Base-by-base conservation (phyloP, 495 filamentous ascomycete genomes). In the Penicillium lividum region DNA sequence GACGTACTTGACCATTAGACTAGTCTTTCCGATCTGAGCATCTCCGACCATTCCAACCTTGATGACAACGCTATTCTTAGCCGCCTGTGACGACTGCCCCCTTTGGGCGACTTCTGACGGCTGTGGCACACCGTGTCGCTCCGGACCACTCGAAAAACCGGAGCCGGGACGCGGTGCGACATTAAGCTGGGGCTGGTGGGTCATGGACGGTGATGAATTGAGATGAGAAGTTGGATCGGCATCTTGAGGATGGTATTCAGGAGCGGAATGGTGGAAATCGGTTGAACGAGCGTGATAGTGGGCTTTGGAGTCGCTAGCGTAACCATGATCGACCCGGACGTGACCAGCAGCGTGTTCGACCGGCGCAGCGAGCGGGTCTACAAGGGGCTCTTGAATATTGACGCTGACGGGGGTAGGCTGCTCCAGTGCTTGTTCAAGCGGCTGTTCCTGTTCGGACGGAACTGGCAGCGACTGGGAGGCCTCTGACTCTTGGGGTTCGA, bases 31-130 rank as follows among this genome's bases (percentile, higher is more conserved):
- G 64, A 98, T 98, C 72, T 98, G 94, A 55, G 94, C 94, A 79
- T 98, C 94, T 52, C 94, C 94, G 30, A 98, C 94, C 95, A 98
- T 98, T 57, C 94, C 94, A 46, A 98, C 94, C 73, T 98, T 98
- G 77, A 98, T 97, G 40, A 98, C 94, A 11, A 98, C 95, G 59
- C 91, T 93, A 67, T 90, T 91, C 69, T 90, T 90, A 28, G 75
- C 77, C 49, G 71, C 64, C 59, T 77, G 79, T 2, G 77, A 53
- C 3, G 75, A 59, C 49, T 74, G 68, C 57, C 77, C 56, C 59
- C 78, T 74, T 52, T 72, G 73, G 43, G 62, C 67, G 30, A 75
- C 70, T 27, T 84, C 80, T 50, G 58, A 52, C 3, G 75, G 76
- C 48, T 77, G 73, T 13, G 65, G 63, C 50, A 75, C 60, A 18